Percentiles rank a stretch among this genome's conserved stretches.
phyloP scores from a whole-genome alignment of 73 alveolate genomes.

The Paramecium tetraurelia region DNA sequence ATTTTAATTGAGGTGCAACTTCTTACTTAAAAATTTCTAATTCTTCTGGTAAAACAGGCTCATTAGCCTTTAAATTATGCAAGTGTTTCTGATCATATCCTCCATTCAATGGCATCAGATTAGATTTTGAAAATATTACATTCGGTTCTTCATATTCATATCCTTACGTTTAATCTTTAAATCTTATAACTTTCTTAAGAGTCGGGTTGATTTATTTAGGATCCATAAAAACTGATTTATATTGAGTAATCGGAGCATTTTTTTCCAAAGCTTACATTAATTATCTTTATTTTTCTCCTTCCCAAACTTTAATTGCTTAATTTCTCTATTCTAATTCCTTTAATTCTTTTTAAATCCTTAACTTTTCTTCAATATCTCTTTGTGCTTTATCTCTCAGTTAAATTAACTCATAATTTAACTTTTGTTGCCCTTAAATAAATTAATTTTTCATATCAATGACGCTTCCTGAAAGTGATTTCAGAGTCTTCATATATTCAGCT shows the following conservation, averaged over 20 bases:
- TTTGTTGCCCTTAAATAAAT: neutral
- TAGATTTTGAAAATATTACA: conserved; percentile 18
- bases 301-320: conserved; percentile 33
- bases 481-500: conserved; percentile 27
- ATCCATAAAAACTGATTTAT: neutral
- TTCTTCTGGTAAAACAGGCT: conserved; percentile 36
- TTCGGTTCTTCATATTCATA: conserved; percentile 33
- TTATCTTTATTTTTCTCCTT: conserved; percentile 32
- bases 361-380: conserved; percentile 3
- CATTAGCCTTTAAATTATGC: neutral
- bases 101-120: neutral
- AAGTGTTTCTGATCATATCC: neutral
- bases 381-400: conserved; percentile 19
- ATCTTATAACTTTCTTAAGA: neutral
- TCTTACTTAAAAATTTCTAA: neutral
- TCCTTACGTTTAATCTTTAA: conserved; percentile 40
- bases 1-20: neutral
- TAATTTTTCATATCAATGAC: conserved; percentile 43
- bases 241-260: conserved; percentile 3
- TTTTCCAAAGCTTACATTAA: conserved; percentile 27
- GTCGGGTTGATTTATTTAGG: neutral
- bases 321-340: conserved; percentile 20
- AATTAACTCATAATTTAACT: neutral
- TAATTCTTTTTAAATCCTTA: neutral
- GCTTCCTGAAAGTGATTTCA: neutral